Base-by-base conservation (phyloP, 1,139 yeast species). In the Saccharomycopsis hybrid region DNA sequence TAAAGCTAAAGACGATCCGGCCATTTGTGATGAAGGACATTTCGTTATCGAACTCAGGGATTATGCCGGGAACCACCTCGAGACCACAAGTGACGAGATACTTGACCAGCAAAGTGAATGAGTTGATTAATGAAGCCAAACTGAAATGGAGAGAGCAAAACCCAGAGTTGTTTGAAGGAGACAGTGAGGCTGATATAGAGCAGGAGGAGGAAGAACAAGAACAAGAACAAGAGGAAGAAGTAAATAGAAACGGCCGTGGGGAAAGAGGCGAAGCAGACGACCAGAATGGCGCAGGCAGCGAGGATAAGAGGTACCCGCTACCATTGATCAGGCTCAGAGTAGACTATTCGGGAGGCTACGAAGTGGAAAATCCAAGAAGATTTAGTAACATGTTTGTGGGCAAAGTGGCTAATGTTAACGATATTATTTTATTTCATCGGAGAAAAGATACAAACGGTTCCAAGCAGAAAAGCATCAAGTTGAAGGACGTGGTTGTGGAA, bases 381-480 rank as follows among this genome's bases (percentile, higher is more conserved):
- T 87, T 92, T 58, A 88, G 97, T 3, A 88, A 90, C 60, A 70
- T 87, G 58, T 94, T 90, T 71, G 95, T 87, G 4, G 97, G 96
- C 0, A 74, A 73, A 55, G 95, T 92, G 3, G 98, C 98, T 9
- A 92, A 92, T 62, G 80, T 84, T 8, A 84, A 86, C 60, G 95
- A 90, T 59, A 87, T 90, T 7, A 78, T 92, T 2, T 82, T 80
- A 47, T 85, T 85, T 60, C 78, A 79, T 60, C 78, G 82, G 61
- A 75, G 70, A 59, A 70, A 64, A 57, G 53, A 46, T 24, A 41
- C 13, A 25, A 43, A 62, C 62, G 50, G 57, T 59, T 32, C 59
- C 58, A 25, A 54, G 54, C 31, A 54, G 44, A 48, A 59, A 51
- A 57, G 59, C 46, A 56, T 63, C 33, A 55, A 55, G 46, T 58